A percentile compares a stretch with the other conserved stretches of the same genome.
These are phyloP conservation scores for Cordyceps tenuipes DNA, from an alignment of 2,329 filamentous ascomycete genomes.

Conservation along the genomic window DNA sequence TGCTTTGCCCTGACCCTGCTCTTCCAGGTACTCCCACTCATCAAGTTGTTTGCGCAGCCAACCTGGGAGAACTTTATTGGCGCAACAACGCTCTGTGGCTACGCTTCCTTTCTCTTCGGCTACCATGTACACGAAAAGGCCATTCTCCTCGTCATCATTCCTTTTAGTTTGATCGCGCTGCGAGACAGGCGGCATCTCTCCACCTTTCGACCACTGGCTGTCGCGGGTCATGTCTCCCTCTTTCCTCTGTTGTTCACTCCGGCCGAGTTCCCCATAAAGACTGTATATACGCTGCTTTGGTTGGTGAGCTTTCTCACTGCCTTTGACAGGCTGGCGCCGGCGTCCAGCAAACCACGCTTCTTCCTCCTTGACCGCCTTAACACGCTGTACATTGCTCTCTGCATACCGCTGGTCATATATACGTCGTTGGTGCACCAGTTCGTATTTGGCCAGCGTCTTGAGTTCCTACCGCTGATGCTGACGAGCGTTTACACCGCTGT, in stretches of 20 bases:
- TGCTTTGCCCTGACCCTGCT: constrained; percentile 79
- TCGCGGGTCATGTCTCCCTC: constrained; percentile 88
- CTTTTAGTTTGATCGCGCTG: constrained; percentile 86
- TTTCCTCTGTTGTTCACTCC: constrained; percentile 91
- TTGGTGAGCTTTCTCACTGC: constrained; percentile 74
- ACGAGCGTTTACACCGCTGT: constrained; percentile 90
- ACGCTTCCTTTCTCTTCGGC: constrained; percentile 92
- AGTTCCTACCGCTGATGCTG: constrained; percentile 95
- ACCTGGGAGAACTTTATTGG: constrained; percentile 87
- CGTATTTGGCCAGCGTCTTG: constrained; percentile 73
- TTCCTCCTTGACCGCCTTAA: constrained; percentile 90
- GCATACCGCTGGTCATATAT: constrained; percentile 83
- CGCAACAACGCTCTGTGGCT: constrained; percentile 84
- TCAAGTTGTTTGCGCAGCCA: constrained; percentile 73
- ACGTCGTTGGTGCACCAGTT: constrained; percentile 75
- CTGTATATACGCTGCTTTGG: constrained; percentile 88
- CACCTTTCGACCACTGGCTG: constrained; percentile 83
- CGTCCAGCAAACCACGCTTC: constrained; percentile 67
- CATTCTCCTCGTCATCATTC: constrained; percentile 86
- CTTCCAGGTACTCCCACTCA: constrained; percentile 70
- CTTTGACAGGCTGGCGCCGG: constrained; percentile 82
- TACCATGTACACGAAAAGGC: constrained; percentile 99
- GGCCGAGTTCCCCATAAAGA: constrained; percentile 90
- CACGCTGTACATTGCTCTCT: constrained; percentile 78
- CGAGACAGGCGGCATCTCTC: constrained; percentile 84